Percentiles rank a stretch among this genome's conserved stretches.
phyloP scores from a whole-genome alignment of 805 yeast genomes.

The Cyberlindnera amylophila region DNA sequence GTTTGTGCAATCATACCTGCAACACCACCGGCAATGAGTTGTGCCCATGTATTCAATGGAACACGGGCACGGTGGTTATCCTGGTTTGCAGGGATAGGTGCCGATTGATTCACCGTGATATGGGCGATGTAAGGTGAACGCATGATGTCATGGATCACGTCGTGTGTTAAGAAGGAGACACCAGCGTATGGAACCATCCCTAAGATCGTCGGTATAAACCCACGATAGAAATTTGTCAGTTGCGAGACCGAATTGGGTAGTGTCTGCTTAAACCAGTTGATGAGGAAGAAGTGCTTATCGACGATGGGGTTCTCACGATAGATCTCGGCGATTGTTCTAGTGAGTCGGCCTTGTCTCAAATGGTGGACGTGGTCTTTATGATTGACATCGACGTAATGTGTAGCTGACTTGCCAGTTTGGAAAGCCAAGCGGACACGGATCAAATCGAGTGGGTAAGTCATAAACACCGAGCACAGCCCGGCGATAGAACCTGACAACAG shows the following conservation, averaged over 20 bases:
- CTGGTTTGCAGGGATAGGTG: constrained; percentile 2
- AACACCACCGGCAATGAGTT: constrained; percentile 88
- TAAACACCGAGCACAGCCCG: constrained; percentile 81
- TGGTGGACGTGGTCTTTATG: constrained; percentile 24
- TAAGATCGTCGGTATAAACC: constrained; percentile 87
- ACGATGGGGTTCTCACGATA: constrained; percentile 26
- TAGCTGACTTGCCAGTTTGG: constrained; percentile 47
- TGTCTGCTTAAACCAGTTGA: constrained; percentile 19
- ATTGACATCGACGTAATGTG: constrained; percentile 16
- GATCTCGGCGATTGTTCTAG: constrained; percentile 24
- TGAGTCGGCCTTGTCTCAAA: constrained; percentile 29
- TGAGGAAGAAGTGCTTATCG: constrained; percentile 18
- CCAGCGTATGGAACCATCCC: constrained; percentile 99
- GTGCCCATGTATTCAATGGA: constrained; percentile 89
- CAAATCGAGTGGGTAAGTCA: constrained; percentile 89
- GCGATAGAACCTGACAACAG: constrained; percentile 86
- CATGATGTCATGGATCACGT: constrained; percentile 80
- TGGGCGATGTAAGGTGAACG: constrained; percentile 53
- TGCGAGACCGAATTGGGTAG: constrained; percentile 21
- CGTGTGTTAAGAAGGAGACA: constrained; percentile 93
- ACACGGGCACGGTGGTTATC: constrained; percentile 36
- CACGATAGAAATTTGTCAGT: constrained; percentile 74
- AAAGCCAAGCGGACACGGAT: constrained; percentile 90
- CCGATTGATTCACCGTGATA: constrained; percentile 40
- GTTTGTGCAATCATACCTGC: constrained; percentile 96